Evolutionary conservation across 2,329 filamentous ascomycete species (phyloP), one percentile per base, ranked within the genome.

Genomic region (Penicillium sumatraense): DNA sequence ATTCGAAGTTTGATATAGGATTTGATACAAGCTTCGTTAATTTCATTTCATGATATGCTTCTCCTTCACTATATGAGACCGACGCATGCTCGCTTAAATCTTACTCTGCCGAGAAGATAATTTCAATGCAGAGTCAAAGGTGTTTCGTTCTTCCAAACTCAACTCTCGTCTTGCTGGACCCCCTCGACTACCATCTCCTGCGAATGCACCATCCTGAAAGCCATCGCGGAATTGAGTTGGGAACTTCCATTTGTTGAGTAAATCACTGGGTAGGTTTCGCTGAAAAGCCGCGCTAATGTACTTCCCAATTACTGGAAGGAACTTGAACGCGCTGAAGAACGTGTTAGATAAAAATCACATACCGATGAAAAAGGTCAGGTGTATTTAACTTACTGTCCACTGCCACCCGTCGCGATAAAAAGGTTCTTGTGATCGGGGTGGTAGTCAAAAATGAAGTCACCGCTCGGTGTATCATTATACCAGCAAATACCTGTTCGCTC

Each of bases 381-480:
- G 6, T 0, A 14, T 7, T 21, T 13, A 5, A 62, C 68, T 59
- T 62, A 71, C 68, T 70, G 68, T 51, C 67, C 68, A 40, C 61
- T 70, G 4, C 67, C 68, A 7, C 67, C 68, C 1, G 65, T 67
- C 1, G 65, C 66, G 40, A 71, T 60, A 36, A 70, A 70, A 33
- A 70, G 35, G 14, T 69, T 70, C 45, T 59, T 71, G 71, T 82
- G 82, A 9, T 79, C 75, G 0, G 87, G 87, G 62, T 89, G 86
- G 70, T 85, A 86, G 65, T 87, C 84, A 55, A 89, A 79, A 46
- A 90, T 77, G 74, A 88, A 90, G 64, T 90, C 85, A 5, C 83
- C 87, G 3, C 83, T 85, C 2, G 83, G 79, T 21, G 88, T 90
- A 67, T 90, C 88, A 2, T 83, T 84, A 68, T 90, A 90, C 87